phyloP scores from a whole-genome alignment of 495 filamentous ascomycete genomes.

The Peziza echinospora region DNA sequence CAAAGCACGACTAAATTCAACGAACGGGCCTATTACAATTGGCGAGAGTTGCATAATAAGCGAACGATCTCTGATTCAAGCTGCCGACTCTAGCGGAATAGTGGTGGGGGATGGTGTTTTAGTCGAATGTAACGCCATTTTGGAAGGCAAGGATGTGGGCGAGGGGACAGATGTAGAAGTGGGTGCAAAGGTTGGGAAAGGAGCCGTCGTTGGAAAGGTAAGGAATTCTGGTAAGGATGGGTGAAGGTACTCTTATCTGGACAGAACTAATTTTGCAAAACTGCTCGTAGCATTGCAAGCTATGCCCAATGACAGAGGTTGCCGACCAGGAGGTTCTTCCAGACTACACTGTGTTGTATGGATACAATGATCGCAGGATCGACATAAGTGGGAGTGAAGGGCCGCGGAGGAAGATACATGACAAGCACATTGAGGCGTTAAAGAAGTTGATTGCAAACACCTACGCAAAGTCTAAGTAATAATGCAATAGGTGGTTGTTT shows the following conservation, averaged over 20 bases:
- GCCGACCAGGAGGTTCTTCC: slow-evolving; percentile 31
- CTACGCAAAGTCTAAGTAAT: slow-evolving; percentile 31
- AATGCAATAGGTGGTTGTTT: too few relatives aligned
- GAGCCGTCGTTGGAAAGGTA: slow-evolving; percentile 43
- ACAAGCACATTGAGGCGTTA: slow-evolving; percentile 41
- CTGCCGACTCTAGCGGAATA: slow-evolving; percentile 20
- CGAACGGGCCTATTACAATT: slow-evolving; percentile 46
- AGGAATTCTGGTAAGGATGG: slow-evolving; percentile 8
- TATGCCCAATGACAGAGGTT: slow-evolving; percentile 30
- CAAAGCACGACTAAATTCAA: slow-evolving; percentile 45
- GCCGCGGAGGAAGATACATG: slow-evolving; percentile 32
- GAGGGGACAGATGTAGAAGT: slow-evolving; percentile 42
- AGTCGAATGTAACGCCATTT: slow-evolving; percentile 37
- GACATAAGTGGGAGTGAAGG: slow-evolving; percentile 34
- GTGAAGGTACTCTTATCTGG: background rate
- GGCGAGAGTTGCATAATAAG: slow-evolving; percentile 53
- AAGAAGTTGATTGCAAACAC: slow-evolving; percentile 41
- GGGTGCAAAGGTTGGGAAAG: slow-evolving; percentile 35
- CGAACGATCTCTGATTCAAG: slow-evolving; percentile 45
- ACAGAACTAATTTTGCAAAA: too few relatives aligned
- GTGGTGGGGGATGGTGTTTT: slow-evolving; percentile 34
- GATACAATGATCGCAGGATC: slow-evolving; percentile 32
- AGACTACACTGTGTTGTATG: slow-evolving; percentile 46
- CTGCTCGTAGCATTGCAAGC: slow-evolving; percentile 36
- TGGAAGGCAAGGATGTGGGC: slow-evolving; percentile 41